Evolutionary conservation across 2,329 filamentous ascomycete genomes (phyloP).

Genomic region (Alternaria sp.): DNA sequence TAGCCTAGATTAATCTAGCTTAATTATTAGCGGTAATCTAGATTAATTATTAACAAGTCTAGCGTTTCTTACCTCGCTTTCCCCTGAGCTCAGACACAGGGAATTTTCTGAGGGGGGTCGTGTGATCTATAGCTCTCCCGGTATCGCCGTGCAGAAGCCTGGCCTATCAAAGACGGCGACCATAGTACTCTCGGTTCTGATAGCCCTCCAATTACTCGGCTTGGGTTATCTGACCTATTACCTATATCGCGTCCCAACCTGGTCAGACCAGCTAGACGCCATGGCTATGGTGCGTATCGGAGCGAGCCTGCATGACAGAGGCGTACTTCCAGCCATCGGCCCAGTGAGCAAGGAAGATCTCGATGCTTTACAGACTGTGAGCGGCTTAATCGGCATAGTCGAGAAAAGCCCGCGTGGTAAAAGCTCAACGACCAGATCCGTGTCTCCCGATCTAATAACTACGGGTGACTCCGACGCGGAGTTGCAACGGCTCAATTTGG

Average conservation of each 20-base stretch:
- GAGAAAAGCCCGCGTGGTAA: neutral
- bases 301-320: neutral
- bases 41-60: too few species aligned
- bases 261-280: neutral
- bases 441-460: neutral
- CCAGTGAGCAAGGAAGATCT: neutral
- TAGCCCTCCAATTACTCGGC: neutral
- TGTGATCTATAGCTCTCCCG: neutral
- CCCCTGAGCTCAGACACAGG: too few species aligned
- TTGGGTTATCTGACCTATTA: neutral
- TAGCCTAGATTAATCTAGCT: too few species aligned
- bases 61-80: neutral
- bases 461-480: neutral
- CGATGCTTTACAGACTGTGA: neutral
- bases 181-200: neutral
- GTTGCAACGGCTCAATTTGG: neutral
- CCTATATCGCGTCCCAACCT: neutral
- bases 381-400: neutral
- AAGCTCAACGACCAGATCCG: neutral
- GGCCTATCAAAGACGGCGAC: fast-evolving
- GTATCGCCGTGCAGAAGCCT: neutral
- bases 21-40: too few species aligned
- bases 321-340: neutral
- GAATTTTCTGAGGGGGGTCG: too few species aligned
- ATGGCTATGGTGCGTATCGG: neutral